Percentiles rank a stretch among this genome's conserved stretches.
Evolutionary conservation across 176 grass and related monocot species (phyloP).

Genomic region (Poa pratensis): DNA sequence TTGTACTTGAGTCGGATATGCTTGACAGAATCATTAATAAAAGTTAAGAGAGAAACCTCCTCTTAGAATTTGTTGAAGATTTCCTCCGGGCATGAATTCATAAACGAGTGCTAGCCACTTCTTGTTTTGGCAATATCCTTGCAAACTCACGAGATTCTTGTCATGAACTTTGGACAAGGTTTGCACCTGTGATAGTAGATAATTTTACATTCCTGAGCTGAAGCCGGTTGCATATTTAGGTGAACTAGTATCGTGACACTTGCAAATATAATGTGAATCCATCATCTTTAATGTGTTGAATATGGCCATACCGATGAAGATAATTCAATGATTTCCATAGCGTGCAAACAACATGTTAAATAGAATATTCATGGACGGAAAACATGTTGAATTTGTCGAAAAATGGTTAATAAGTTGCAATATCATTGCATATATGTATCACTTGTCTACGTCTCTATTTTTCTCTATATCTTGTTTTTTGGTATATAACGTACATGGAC

Average conservation of each 20-base stretch:
- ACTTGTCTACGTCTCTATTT: background rate
- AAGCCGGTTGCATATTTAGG: background rate
- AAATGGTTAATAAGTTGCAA: background rate
- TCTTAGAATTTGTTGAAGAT: conserved; percentile 49
- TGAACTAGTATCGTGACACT: too few relatives aligned
- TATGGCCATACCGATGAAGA: background rate
- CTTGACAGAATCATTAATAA: background rate
- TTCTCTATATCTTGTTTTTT: background rate
- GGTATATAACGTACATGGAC: background rate
- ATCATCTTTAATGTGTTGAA: too few relatives aligned
- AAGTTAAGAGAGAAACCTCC: background rate
- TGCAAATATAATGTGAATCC: too few relatives aligned
- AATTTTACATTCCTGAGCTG: background rate
- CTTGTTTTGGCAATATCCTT: conserved; percentile 52
- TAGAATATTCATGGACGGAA: background rate
- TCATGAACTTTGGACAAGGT: conserved; percentile 49
- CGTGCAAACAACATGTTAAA: too few relatives aligned
- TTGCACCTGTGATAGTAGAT: conserved; percentile 28
- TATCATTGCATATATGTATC: background rate
- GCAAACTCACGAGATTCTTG: conserved; percentile 49
- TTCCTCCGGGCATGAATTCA: conserved; percentile 50
- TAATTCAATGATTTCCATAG: too few relatives aligned
- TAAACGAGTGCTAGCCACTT: conserved; percentile 51
- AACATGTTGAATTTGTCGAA: too few relatives aligned
- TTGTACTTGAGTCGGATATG: background rate